Conservation (phyloP, 768 basidiomycete species). For the Collybia sp. region DNA sequence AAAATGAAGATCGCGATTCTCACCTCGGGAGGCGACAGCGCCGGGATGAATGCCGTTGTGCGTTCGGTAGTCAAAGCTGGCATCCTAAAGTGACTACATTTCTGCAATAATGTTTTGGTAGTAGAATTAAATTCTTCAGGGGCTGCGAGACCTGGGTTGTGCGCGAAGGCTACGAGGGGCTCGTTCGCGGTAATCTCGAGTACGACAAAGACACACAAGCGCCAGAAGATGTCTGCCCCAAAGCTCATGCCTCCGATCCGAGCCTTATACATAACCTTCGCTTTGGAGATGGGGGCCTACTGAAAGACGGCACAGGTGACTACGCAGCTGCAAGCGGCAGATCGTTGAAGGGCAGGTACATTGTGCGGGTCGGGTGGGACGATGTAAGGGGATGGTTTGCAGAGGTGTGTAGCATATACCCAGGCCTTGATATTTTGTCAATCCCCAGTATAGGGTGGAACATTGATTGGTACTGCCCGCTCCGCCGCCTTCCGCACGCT, state of each 20-base stretch:
- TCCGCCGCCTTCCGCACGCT: conserved; percentile 77
- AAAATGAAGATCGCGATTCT: conserved; percentile 89
- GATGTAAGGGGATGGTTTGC: conserved; percentile 95
- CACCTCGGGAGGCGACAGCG: conserved; percentile 96
- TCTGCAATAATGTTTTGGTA: too few relatives aligned
- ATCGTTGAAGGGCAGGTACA: conserved; percentile 85
- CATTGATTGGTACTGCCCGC: conserved; percentile 91
- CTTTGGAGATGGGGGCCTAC: conserved; percentile 74
- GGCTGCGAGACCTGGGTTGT: conserved; percentile 96
- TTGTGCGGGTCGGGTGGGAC: conserved; percentile 96
- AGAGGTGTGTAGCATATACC: conserved; percentile 46
- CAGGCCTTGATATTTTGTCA: not conserved
- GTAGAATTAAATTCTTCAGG: conserved; percentile 32
- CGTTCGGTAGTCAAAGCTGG: conserved; percentile 90
- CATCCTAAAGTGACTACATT: conserved; percentile 65
- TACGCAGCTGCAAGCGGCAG: conserved; percentile 47
- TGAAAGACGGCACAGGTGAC: conserved; percentile 82
- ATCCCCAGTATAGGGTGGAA: conserved; percentile 65
- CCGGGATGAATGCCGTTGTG: conserved; percentile 96
- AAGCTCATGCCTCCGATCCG: conserved; percentile 5
- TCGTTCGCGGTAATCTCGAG: conserved; percentile 84
- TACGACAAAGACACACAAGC: conserved; percentile 14
- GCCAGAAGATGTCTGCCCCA: conserved; percentile 6
- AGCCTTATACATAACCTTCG: conserved; percentile 68
- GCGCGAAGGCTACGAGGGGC: conserved; percentile 97